Conservation (phyloP, 164 flowering plant species). For the Berberis vulgaris region DNA sequence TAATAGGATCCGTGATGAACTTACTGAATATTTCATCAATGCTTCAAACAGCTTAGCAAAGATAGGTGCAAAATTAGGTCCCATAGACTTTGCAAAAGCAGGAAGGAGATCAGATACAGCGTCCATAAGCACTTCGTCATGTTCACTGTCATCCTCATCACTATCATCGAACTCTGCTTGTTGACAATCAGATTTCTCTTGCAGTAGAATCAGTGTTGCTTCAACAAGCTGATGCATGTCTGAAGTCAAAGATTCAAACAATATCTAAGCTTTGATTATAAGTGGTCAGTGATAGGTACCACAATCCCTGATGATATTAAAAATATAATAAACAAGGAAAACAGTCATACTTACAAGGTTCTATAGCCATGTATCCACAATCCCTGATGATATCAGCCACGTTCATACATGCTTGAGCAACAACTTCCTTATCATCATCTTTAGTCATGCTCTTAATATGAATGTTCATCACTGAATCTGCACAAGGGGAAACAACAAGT, state of each 20-base stretch:
- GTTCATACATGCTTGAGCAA: conserved; percentile 84
- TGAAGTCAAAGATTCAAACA: conserved; percentile 16
- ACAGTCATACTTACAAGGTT: conserved; percentile 49
- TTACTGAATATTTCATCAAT: conserved; percentile 88
- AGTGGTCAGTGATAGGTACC: not conserved
- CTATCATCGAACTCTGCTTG: conserved; percentile 74
- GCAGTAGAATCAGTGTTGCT: conserved; percentile 61
- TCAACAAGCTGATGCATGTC: conserved; percentile 79
- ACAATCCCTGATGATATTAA: not conserved
- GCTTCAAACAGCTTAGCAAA: conserved; percentile 76
- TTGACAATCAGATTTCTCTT: conserved; percentile 84
- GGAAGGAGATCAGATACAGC: conserved; percentile 97
- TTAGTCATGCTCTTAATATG: conserved; percentile 76
- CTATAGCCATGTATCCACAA: conserved; percentile 59
- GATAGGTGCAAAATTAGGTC: conserved; percentile 75
- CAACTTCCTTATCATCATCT: conserved; percentile 99
- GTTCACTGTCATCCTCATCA: conserved; percentile 74
- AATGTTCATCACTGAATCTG: conserved; percentile 72
- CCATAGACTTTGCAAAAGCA: conserved; percentile 95
- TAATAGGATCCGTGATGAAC: conserved; percentile 14
- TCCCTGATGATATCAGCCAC: conserved; percentile 72
- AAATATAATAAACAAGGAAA: not conserved
- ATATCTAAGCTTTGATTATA: not conserved
- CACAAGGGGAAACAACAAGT: conserved; percentile 10
- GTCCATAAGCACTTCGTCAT: conserved; percentile 98